phyloP scores from a whole-genome alignment of 257 asterid species.

The Scutellaria baicalensis region DNA sequence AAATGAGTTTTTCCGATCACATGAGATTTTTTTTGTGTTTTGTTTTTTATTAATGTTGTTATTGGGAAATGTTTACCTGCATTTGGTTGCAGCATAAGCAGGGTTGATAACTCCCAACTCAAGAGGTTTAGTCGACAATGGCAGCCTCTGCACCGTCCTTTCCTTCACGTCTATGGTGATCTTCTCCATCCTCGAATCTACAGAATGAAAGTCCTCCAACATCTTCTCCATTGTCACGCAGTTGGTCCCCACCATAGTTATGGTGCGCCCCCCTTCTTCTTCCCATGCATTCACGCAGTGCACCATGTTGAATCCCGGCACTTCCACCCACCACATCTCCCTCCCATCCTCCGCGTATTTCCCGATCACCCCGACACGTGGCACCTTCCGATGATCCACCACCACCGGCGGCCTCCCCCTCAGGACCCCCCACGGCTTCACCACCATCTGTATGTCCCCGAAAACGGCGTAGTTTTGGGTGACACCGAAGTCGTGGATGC shows the following conservation, averaged over 20 bases:
- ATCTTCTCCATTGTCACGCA: slow-evolving; percentile 18
- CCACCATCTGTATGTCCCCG: slow-evolving; percentile 2
- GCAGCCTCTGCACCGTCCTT: slow-evolving; percentile 21
- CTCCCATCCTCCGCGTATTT: background rate
- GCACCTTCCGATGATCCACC: background rate
- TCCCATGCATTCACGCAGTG: slow-evolving; percentile 24
- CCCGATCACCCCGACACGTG: slow-evolving; percentile 2
- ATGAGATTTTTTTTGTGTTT: no score
- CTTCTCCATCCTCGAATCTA: slow-evolving; percentile 30
- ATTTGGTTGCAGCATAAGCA: slow-evolving; percentile 29
- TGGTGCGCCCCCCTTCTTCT: slow-evolving; percentile 34
- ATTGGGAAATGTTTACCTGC: slow-evolving; percentile 11
- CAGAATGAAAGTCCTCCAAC: slow-evolving; percentile 24
- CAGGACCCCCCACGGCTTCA: background rate
- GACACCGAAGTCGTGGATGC: slow-evolving; percentile 1
- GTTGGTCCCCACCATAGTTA: slow-evolving; percentile 36
- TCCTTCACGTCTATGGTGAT: slow-evolving; percentile 31
- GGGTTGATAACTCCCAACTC: slow-evolving; percentile 48
- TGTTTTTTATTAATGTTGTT: no score
- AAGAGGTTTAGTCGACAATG: slow-evolving; percentile 23
- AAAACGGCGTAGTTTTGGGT: background rate
- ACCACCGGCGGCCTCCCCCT: slow-evolving; percentile 5
- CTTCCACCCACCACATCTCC: slow-evolving; percentile 36
- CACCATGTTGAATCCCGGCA: slow-evolving; percentile 29
- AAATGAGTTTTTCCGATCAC: no score